These are phyloP conservation scores for Cucumis variabilis DNA, from an alignment of 331 rosid species.

Conservation along the genomic window DNA sequence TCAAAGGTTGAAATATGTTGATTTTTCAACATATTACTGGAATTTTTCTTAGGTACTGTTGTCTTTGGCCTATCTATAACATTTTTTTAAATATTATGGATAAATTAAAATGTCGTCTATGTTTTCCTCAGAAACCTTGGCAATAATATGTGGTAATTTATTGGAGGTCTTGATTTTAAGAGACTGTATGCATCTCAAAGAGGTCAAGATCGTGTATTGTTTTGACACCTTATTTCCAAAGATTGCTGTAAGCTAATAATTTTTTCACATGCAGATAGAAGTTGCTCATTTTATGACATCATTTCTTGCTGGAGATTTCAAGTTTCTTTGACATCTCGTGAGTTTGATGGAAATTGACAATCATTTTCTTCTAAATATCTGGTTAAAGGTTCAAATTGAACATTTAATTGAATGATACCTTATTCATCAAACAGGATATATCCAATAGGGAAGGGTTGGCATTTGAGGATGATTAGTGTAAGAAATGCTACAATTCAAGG, in stretches of 20 bases:
- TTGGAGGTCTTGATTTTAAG: slow-evolving; percentile 89
- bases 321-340: slow-evolving; percentile 85
- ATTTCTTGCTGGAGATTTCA: slow-evolving; percentile 84
- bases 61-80: background rate
- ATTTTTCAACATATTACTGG: slow-evolving; percentile 97
- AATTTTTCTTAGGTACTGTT: slow-evolving; percentile 77
- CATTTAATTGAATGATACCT: slow-evolving; percentile 41
- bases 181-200: slow-evolving; percentile 99
- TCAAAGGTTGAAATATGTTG: slow-evolving; percentile 73
- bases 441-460: slow-evolving; percentile 99
- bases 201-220: slow-evolving; percentile 51
- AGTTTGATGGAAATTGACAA: slow-evolving; percentile 46
- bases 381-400: slow-evolving; percentile 33
- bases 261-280: slow-evolving; percentile 66
- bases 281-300: slow-evolving; percentile 73
- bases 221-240: slow-evolving; percentile 25
- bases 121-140: slow-evolving; percentile 77
- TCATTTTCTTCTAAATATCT: slow-evolving; percentile 24
- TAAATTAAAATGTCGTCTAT: slow-evolving; percentile 7
- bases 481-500: slow-evolving; percentile 83
- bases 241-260: slow-evolving; percentile 2
- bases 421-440: slow-evolving; percentile 75
- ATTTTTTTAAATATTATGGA: background rate
- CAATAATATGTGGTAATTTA: slow-evolving; percentile 63
- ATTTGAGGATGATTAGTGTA: slow-evolving; percentile 87